A percentile compares a stretch with the other conserved stretches of the same genome.
Conservation (phyloP, 2,329 filamentous ascomycete genomes). For the Sporothrix pallida region DNA sequence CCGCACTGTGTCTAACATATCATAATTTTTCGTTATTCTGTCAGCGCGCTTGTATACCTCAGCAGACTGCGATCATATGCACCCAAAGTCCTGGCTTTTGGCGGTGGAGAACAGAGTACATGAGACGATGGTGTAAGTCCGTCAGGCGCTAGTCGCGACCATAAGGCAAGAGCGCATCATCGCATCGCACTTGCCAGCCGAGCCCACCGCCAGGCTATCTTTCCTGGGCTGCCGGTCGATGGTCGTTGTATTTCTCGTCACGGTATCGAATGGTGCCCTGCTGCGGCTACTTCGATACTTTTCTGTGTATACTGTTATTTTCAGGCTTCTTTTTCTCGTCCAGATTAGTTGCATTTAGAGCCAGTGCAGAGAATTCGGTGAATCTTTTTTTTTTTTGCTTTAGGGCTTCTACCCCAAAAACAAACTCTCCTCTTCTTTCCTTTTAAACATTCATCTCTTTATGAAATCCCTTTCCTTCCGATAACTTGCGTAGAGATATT, state of each 20-base stretch:
- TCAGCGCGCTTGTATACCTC: not conserved
- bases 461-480: not conserved
- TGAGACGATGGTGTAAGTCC: conserved; percentile 15
- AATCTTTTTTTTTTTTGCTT: too few species aligned
- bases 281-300: not conserved
- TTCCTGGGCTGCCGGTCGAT: conserved; percentile 1
- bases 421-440: not conserved
- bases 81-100: not conserved
- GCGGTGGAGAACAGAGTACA: not conserved
- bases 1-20: not conserved
- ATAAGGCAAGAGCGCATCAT: too few species aligned
- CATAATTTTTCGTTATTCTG: not conserved
- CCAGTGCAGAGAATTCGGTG: too few species aligned
- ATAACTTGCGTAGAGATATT: too few species aligned
- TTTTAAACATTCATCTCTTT: not conserved
- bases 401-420: not conserved
- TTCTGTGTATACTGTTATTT: too few species aligned
- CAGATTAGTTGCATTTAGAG: too few species aligned
- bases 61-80: too few species aligned
- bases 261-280: not conserved
- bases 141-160: not conserved
- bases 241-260: not conserved
- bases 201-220: conserved; percentile 1
- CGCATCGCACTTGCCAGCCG: conserved; percentile 7
- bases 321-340: too few species aligned